phyloP scores from a whole-genome alignment of 768 basidiomycete genomes.

The Cystobasidium onofrii region DNA sequence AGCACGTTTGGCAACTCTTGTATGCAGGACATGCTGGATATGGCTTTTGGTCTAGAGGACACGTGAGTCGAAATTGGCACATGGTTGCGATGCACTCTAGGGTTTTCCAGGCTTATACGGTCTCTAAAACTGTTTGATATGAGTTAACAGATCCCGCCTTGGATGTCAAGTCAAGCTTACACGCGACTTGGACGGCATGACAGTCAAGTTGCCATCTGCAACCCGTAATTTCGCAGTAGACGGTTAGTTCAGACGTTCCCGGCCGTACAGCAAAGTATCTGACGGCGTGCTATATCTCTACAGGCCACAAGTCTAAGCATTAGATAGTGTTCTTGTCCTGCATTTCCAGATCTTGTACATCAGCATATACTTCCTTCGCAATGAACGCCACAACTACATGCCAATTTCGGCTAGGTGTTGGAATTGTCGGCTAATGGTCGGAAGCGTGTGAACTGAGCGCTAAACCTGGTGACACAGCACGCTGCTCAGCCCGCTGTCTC shows the following conservation, averaged over 20 bases:
- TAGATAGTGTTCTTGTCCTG: background rate
- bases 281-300: background rate
- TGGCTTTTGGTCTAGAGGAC: slow-evolving; percentile 93
- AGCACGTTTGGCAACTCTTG: too few relatives aligned
- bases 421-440: too few relatives aligned
- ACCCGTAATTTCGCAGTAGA: slow-evolving; percentile 90
- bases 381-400: background rate
- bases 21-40: slow-evolving; percentile 71
- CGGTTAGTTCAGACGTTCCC: background rate
- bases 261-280: background rate
- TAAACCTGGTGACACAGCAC: too few relatives aligned
- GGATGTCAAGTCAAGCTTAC: slow-evolving; percentile 60
- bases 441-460: too few relatives aligned
- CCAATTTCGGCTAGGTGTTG: too few relatives aligned
- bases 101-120: too few relatives aligned
- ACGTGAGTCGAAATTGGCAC: too few relatives aligned
- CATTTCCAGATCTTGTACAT: background rate
- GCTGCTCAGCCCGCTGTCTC: too few relatives aligned
- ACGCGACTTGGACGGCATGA: slow-evolving; percentile 73
- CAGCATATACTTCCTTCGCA: background rate
- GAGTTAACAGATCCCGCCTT: slow-evolving; percentile 52
- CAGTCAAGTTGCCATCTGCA: slow-evolving; percentile 74
- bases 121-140: too few relatives aligned
- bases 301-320: slow-evolving; percentile 41
- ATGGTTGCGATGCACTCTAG: too few relatives aligned